Evolutionary conservation across 768 basidiomycete species (phyloP).

Genomic region (Collybia mongolica): DNA sequence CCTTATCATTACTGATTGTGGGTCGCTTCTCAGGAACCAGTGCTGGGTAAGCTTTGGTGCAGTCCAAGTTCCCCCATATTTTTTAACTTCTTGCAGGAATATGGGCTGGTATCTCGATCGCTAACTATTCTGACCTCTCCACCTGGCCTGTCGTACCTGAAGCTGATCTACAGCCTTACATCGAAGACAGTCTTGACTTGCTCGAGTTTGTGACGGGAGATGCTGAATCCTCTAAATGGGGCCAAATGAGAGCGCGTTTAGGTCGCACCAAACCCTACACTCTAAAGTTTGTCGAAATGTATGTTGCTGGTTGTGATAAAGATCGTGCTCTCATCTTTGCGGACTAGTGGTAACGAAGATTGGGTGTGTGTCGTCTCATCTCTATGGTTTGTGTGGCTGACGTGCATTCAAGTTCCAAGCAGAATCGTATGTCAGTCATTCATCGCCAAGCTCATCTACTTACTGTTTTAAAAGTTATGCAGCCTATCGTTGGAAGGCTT

Average conservation of each 20-base stretch:
- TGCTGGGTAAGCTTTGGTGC: constrained; percentile 22
- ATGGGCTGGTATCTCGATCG: constrained; percentile 24
- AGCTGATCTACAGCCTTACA: constrained; percentile 28
- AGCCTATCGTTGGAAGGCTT: constrained; percentile 26
- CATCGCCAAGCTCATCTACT: constrained; percentile 9
- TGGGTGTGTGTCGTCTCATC: background rate
- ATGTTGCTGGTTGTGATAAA: constrained; percentile 6
- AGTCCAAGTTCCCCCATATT: background rate
- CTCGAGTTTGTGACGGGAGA: constrained; percentile 59
- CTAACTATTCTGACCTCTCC: constrained; percentile 34
- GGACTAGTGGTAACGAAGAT: constrained; percentile 35
- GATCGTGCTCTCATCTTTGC: no score
- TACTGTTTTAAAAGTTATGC: constrained; percentile 41
- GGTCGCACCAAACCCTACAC: constrained; percentile 53
- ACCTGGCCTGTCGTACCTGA: constrained; percentile 34
- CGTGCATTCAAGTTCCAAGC: constrained; percentile 20
- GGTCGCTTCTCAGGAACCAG: constrained; percentile 20
- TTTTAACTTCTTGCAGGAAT: constrained; percentile 14
- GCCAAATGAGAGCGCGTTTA: constrained; percentile 33
- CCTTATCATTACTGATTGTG: no score
- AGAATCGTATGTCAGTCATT: constrained; percentile 19
- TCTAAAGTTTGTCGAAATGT: constrained; percentile 34
- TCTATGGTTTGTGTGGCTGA: background rate
- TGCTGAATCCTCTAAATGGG: constrained; percentile 35
- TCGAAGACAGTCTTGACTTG: constrained; percentile 34